Conservation (phyloP, 108 stramenopile genomes). For the Fistulifera solaris region DNA sequence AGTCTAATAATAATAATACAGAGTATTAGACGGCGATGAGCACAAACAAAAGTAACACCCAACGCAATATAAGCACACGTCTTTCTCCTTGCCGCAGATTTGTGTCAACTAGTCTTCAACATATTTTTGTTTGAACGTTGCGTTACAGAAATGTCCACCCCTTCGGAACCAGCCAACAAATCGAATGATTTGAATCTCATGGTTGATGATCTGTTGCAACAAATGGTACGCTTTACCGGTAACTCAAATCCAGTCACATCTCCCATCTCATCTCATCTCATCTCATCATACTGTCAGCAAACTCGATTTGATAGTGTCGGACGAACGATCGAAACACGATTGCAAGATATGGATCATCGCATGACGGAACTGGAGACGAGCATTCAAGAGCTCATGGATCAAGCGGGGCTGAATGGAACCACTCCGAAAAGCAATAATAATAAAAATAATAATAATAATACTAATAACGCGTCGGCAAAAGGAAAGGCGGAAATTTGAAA, state of each 20-base stretch:
- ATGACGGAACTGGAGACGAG: slow-evolving; percentile 64
- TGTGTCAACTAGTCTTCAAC: no score
- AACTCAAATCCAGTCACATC: neutral
- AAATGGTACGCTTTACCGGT: slow-evolving; percentile 25
- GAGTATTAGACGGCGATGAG: no score
- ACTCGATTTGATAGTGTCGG: slow-evolving; percentile 53
- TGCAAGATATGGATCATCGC: slow-evolving; percentile 65
- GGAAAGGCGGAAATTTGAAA: neutral
- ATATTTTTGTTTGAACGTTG: no score
- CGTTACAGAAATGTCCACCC: no score
- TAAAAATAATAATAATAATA: neutral
- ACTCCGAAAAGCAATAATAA: no score
- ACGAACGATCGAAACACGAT: slow-evolving; percentile 46
- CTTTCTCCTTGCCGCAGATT: no score
- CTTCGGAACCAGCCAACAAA: no score
- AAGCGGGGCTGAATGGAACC: slow-evolving; percentile 31
- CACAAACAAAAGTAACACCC: no score
- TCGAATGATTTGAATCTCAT: slow-evolving; percentile 1
- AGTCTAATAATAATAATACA: no score
- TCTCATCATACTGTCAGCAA: no score
- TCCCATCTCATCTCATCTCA: slow-evolving; percentile 1
- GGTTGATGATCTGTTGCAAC: slow-evolving; percentile 12
- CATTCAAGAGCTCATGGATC: slow-evolving; percentile 54
- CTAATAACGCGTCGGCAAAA: neutral
- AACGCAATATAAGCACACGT: no score